Percentiles rank a stretch among this genome's conserved stretches.
Conservation (phyloP, 2,329 filamentous ascomycete genomes). For the Cephalotrichum gorgonifer region DNA sequence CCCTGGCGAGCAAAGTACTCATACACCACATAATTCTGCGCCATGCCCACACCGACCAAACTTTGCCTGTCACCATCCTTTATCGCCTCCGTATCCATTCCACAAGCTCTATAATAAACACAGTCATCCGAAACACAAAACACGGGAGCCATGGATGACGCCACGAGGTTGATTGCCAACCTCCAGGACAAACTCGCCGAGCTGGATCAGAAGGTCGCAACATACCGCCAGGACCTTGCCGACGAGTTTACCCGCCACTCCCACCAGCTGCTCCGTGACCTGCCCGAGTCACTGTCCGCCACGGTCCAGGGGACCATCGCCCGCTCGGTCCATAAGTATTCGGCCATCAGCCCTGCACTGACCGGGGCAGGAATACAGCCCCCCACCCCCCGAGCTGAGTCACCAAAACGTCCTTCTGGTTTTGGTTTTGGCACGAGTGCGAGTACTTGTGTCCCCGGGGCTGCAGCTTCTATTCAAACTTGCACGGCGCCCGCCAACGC, state of each 20-base stretch:
- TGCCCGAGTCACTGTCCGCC: conserved; percentile 33
- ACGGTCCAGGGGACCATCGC: conserved; percentile 36
- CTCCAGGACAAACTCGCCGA: conserved; percentile 43
- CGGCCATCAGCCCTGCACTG: conserved; percentile 29
- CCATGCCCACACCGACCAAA: conserved; percentile 1
- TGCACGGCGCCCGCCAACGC: conserved; percentile 11
- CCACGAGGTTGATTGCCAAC: conserved; percentile 34
- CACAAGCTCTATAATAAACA: background rate
- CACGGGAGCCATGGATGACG: conserved; percentile 4
- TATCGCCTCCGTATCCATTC: background rate
- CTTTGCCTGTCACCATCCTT: background rate
- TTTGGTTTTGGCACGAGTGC: too few species aligned
- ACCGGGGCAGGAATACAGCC: too few species aligned
- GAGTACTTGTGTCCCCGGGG: background rate
- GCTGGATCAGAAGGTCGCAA: conserved; percentile 45
- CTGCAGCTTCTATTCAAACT: background rate
- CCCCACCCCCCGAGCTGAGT: conserved; percentile 2
- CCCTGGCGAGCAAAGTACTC: background rate
- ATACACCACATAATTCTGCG: background rate
- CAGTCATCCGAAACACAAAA: background rate
- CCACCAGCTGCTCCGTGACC: conserved; percentile 35
- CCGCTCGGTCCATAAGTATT: conserved; percentile 31
- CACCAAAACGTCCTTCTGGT: background rate
- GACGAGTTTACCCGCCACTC: conserved; percentile 46
- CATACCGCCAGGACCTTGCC: conserved; percentile 46